Conservation (phyloP, 1,284 basidiomycete genomes). For the Heliocybe sulcata region DNA sequence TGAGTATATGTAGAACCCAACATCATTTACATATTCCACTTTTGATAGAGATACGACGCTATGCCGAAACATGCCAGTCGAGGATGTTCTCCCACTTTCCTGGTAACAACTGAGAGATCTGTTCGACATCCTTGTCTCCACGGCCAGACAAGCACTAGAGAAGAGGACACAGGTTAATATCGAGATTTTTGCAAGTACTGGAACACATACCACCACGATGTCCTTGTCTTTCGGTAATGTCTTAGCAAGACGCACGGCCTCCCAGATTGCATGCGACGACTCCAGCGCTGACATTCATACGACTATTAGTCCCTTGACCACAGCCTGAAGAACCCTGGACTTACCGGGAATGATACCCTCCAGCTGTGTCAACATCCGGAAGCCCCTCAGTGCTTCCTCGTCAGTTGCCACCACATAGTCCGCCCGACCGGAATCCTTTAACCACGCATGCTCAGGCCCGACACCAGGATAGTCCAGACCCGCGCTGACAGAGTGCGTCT, state of each 20-base stretch:
- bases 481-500: conserved; percentile 96
- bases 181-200: not conserved
- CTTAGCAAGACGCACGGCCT: conserved; percentile 81
- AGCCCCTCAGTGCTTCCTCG: conserved; percentile 88
- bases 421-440: conserved; percentile 91
- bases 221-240: conserved; percentile 80
- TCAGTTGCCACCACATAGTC: conserved; percentile 94
- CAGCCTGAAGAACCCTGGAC: conserved; percentile 18
- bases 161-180: conserved; percentile 3
- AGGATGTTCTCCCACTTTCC: conserved; percentile 84
- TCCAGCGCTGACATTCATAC: conserved; percentile 64
- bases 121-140: conserved; percentile 93
- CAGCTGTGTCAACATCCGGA: conserved; percentile 84
- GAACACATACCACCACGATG: conserved; percentile 78
- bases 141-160: conserved; percentile 79
- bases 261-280: conserved; percentile 95
- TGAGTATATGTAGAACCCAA: too few species aligned
- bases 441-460: conserved; percentile 95
- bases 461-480: conserved; percentile 92
- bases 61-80: conserved; percentile 70
- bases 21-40: not conserved
- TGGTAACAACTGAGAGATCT: conserved; percentile 79
- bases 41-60: not conserved
- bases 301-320: conserved; percentile 5
- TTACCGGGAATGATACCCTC: conserved; percentile 96